phyloP scores from a whole-genome alignment of 176 grass and related monocot genomes.

The Tuctoria greenei region DNA sequence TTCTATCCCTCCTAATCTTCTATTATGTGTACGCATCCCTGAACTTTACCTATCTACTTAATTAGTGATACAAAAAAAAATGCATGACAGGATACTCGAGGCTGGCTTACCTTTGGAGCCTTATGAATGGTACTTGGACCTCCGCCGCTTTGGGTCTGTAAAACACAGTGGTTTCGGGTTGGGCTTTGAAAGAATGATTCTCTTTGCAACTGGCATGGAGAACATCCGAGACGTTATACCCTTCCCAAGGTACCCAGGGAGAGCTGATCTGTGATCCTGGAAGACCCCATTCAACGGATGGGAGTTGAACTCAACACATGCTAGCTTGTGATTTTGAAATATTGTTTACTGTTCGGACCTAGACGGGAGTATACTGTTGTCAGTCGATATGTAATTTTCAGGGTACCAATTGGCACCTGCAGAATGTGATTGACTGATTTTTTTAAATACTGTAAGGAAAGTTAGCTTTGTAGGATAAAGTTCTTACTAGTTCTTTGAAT shows the following conservation, averaged over 20 bases:
- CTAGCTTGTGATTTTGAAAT: too few species aligned
- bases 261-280: conserved; percentile 79
- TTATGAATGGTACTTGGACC: conserved; percentile 84
- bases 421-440: too few species aligned
- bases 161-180: conserved; percentile 80
- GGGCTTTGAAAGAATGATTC: conserved; percentile 86
- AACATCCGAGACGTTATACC: conserved; percentile 88
- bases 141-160: conserved; percentile 63
- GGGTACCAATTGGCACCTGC: too few species aligned
- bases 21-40: neutral
- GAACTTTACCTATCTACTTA: neutral
- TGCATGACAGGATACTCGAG: conserved; percentile 50
- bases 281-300: too few species aligned
- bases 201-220: conserved; percentile 72
- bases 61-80: neutral
- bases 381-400: too few species aligned
- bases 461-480: too few species aligned
- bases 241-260: conserved; percentile 70
- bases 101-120: conserved; percentile 62
- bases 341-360: too few species aligned
- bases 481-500: too few species aligned
- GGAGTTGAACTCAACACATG: too few species aligned
- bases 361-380: too few species aligned
- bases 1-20: neutral
- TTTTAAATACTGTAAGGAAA: too few species aligned